Percentiles rank a stretch among this genome's conserved stretches.
These are phyloP conservation scores for Aspergillus transmontanensis DNA, from an alignment of 2,329 filamentous ascomycete genomes.

Conservation along the genomic window DNA sequence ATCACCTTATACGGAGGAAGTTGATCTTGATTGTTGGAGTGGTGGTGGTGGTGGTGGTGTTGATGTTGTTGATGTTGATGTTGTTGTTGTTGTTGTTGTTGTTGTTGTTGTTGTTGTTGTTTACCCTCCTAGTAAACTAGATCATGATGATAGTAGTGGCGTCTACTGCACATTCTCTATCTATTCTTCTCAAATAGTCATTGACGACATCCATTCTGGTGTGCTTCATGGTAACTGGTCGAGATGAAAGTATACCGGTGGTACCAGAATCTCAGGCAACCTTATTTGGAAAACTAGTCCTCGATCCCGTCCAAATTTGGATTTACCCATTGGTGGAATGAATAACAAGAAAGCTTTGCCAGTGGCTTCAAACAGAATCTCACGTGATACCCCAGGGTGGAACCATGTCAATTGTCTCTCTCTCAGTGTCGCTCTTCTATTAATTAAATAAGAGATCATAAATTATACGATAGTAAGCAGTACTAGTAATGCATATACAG, in stretches of 20 bases:
- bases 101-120: neutral
- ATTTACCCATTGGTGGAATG: neutral
- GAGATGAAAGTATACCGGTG: neutral
- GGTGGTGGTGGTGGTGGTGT: neutral
- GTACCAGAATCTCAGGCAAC: neutral
- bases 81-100: slow-evolving; percentile 1
- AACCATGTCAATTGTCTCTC: neutral
- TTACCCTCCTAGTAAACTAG: neutral
- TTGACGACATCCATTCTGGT: neutral
- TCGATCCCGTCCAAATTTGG: neutral
- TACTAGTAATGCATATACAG: neutral
- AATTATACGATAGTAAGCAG: neutral
- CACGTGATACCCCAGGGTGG: neutral
- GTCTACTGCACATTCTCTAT: neutral
- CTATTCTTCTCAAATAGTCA: neutral
- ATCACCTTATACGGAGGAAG: slow-evolving; percentile 5
- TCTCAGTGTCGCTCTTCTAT: too few relatives aligned
- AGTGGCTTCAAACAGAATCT: neutral
- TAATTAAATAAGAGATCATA: neutral
- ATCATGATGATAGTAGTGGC: neutral
- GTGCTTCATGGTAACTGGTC: neutral
- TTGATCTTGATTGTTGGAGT: neutral
- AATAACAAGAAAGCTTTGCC: neutral
- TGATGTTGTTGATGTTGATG: neutral
- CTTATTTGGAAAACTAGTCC: neutral